Base-by-base conservation (phyloP, 805 yeast species). In the Metschnikowia gelsemii region DNA sequence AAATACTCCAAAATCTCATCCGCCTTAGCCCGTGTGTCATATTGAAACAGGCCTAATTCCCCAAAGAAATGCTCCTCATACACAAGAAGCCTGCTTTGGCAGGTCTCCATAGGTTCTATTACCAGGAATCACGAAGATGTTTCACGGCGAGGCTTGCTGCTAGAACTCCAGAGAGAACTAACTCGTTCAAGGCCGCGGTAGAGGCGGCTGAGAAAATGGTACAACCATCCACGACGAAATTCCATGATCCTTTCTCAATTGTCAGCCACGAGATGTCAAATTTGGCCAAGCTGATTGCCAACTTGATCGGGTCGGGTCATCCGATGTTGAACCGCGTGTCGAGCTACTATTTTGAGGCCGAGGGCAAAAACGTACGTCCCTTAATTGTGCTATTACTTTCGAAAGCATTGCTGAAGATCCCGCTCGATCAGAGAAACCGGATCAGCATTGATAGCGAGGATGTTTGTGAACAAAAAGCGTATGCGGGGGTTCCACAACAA, bases 351-450 rank as follows among this genome's bases (percentile, higher is more conserved):
- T 93, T 93, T 54, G 96, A 90, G 64, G 87, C 93, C 14, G 96
- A 91, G 59, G 98, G 99, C 5, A 93, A 93, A 63, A 95, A 90
- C 58, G 88, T 93, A 14, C 75, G 99, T 44, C 99, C 99, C 1
- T 67, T 93, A 50, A 78, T 93, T 45, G 98, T 93, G 9, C 69
- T 93, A 43, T 67, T 93, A 35, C 70, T 93, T 39, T 79, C 95
- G 25, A 84, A 88, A 56, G 93, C 96, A 3, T 70, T 91, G 41
- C 75, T 84, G 46, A 72, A 75, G 46, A 87, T 90, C 30, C 96
- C 97, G 2, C 48, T 71, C 12, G 74, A 72, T 20, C 71, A 87
- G 58, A 72, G 96, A 54, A 76, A 78, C 43, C 68, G 91, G 45
- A 73, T 82, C 20, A 57, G 62, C 9, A 78, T 85, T 25, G 93